Evolutionary conservation across 225 moss, liverwort and hornwort species (phyloP).

Genomic region (Rhytidiadelphus loreus): DNA sequence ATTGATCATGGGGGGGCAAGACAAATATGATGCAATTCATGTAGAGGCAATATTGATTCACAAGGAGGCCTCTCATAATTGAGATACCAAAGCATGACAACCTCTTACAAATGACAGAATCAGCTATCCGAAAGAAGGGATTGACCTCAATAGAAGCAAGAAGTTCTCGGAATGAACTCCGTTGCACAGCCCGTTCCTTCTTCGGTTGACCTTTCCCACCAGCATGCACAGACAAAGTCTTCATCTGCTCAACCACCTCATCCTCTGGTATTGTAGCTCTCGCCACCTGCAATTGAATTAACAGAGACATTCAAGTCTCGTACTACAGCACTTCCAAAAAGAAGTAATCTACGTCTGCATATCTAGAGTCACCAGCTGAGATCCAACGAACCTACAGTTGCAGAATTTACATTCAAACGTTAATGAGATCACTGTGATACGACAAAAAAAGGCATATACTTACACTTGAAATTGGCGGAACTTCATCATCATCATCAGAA

Average conservation of each 20-base stretch:
- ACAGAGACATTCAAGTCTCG: neutral
- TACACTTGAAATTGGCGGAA: conserved; percentile 8
- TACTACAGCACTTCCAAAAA: neutral
- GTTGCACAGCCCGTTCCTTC: conserved; percentile 62
- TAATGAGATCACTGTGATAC: neutral
- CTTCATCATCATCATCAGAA: conserved; percentile 1
- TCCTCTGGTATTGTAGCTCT: conserved; percentile 45
- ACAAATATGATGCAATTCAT: neutral
- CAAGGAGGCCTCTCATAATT: neutral
- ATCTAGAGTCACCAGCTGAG: neutral
- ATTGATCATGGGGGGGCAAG: neutral
- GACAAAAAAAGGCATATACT: neutral
- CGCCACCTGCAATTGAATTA: conserved; percentile 26
- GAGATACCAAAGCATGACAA: neutral
- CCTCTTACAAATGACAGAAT: neutral
- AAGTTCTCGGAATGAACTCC: conserved; percentile 61
- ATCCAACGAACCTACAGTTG: neutral
- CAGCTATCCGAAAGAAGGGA: neutral
- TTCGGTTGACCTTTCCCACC: conserved; percentile 74
- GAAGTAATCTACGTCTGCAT: neutral
- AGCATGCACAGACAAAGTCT: conserved; percentile 68
- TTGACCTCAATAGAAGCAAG: conserved; percentile 67
- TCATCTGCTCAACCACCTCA: conserved; percentile 79
- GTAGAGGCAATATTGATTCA: neutral
- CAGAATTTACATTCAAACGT: neutral